These are phyloP conservation scores for Sabuloglossum arenarium DNA, from an alignment of 495 filamentous ascomycete genomes.

Conservation along the genomic window DNA sequence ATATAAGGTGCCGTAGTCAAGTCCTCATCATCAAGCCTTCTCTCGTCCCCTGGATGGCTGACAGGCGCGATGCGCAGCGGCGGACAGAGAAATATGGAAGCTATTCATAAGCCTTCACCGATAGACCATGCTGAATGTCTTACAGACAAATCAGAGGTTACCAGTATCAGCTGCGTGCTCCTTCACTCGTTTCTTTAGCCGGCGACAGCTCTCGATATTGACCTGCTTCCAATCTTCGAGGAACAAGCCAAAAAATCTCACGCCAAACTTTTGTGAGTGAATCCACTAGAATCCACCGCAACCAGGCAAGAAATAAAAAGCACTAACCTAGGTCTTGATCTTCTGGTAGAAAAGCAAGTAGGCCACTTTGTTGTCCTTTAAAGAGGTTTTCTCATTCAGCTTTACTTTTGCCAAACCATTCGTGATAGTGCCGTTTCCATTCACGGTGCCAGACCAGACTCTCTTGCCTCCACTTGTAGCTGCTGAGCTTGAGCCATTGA, in stretches of 20 bases:
- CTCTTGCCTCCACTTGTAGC: constrained; percentile 27
- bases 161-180: no score
- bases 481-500: background rate
- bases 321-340: constrained; percentile 18
- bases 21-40: background rate
- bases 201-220: background rate
- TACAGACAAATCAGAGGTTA: no score
- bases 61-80: background rate
- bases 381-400: constrained; percentile 39
- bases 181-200: background rate
- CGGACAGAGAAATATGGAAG: background rate
- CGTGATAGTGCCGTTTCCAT: constrained; percentile 34
- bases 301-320: background rate
- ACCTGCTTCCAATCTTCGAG: background rate
- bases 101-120: background rate
- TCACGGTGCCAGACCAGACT: constrained; percentile 41
- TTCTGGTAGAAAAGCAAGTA: constrained; percentile 91
- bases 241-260: background rate
- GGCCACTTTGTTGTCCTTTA: constrained; percentile 87
- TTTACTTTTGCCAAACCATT: constrained; percentile 35
- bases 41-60: background rate
- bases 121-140: no score
- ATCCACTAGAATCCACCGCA: background rate
- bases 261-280: background rate
- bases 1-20: background rate